Conservation (phyloP, 2,329 filamentous ascomycete genomes). For the Lachnellula hyalina region DNA sequence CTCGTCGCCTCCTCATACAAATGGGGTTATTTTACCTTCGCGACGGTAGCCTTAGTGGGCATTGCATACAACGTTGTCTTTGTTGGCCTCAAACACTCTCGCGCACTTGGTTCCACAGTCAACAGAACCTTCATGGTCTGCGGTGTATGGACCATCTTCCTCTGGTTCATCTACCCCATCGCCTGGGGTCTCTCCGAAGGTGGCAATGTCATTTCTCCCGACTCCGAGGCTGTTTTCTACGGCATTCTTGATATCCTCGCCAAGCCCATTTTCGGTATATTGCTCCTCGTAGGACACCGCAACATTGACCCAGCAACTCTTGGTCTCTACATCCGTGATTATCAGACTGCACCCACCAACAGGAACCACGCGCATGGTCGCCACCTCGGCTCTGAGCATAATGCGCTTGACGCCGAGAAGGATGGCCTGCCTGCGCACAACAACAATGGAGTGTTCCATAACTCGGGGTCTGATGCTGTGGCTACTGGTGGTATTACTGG, state of each 20-base stretch:
- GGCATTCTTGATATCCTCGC: conserved; percentile 60
- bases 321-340: conserved; percentile 41
- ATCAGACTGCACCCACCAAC: background rate
- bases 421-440: background rate
- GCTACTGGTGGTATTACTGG: background rate
- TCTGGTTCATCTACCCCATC: conserved; percentile 63
- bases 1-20: conserved; percentile 59
- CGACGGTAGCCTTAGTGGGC: conserved; percentile 49
- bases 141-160: conserved; percentile 51
- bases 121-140: conserved; percentile 48
- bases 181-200: conserved; percentile 60
- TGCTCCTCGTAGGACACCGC: conserved; percentile 56
- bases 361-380: background rate
- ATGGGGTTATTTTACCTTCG: conserved; percentile 62
- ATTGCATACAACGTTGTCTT: conserved; percentile 54
- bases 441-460: background rate
- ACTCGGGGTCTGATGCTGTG: background rate
- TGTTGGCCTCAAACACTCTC: conserved; percentile 52
- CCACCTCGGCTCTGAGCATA: background rate
- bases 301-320: conserved; percentile 54
- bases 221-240: conserved; percentile 64
- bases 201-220: conserved; percentile 59
- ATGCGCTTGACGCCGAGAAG: background rate
- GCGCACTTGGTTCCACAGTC: conserved; percentile 48
- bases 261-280: conserved; percentile 57